Percentiles rank a stretch among this genome's conserved stretches.
phyloP scores from a whole-genome alignment of 108 stramenopile genomes.

The Epithemia pelagica region DNA sequence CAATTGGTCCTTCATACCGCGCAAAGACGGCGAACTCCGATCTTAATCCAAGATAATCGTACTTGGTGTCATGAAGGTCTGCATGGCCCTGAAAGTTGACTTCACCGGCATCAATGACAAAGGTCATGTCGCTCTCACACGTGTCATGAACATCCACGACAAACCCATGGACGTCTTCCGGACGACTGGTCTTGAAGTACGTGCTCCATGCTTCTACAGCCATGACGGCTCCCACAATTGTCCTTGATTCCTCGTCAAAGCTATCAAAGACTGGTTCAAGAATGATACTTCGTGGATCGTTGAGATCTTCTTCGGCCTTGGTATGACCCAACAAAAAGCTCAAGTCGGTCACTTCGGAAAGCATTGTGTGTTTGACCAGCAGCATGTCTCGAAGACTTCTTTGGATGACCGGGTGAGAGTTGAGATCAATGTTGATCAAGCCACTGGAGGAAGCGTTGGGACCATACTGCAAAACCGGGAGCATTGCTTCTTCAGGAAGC shows the following conservation, averaged over 20 bases:
- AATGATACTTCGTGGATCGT: neutral
- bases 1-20: neutral
- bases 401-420: too few species aligned
- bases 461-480: too few species aligned
- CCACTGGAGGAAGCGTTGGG: too few species aligned
- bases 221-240: neutral
- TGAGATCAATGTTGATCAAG: too few species aligned
- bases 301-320: too few species aligned
- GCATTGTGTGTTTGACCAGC: neutral
- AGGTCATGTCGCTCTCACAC: constrained; percentile 17
- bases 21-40: constrained; percentile 1
- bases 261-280: neutral
- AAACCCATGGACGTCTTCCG: constrained; percentile 8
- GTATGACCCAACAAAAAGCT: too few species aligned
- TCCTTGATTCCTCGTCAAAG: neutral
- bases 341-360: neutral
- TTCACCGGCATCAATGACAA: constrained; percentile 18
- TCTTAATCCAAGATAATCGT: constrained; percentile 9
- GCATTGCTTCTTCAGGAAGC: too few species aligned
- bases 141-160: constrained; percentile 13
- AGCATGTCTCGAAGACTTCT: too few species aligned
- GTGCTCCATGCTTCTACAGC: constrained; percentile 16
- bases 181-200: constrained; percentile 22
- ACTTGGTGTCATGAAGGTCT: constrained; percentile 37
- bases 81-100: constrained; percentile 38